phyloP scores from a whole-genome alignment of 805 yeast genomes.

The Priceomyces castillae region DNA sequence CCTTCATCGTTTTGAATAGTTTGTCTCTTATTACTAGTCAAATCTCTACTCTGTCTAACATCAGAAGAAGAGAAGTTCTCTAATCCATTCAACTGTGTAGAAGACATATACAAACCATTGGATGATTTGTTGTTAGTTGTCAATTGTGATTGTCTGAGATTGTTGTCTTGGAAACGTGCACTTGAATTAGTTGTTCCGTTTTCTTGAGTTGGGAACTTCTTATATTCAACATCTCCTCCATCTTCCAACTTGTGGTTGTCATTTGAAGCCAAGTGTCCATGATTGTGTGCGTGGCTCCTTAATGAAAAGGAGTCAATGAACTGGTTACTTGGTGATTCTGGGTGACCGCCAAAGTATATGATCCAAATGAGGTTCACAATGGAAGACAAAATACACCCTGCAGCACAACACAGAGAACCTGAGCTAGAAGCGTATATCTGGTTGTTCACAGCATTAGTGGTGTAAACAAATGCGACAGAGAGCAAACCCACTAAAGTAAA shows the following conservation, averaged over 20 bases:
- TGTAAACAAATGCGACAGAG: conserved; percentile 76
- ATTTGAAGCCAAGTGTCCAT: conserved; percentile 32
- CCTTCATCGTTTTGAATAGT: conserved; percentile 19
- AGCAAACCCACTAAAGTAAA: conserved; percentile 53
- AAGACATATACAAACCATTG: conserved; percentile 43
- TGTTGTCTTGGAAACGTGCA: conserved; percentile 27
- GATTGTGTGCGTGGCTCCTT: conserved; percentile 38
- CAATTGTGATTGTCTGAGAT: conserved; percentile 35
- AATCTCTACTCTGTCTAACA: conserved; percentile 29
- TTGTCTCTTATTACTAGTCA: conserved; percentile 25
- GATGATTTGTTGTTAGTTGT: conserved; percentile 29
- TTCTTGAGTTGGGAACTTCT: conserved; percentile 19
- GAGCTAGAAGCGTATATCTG: conserved; percentile 67
- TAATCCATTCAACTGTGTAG: conserved; percentile 58
- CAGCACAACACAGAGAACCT: conserved; percentile 80
- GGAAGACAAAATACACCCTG: conserved; percentile 82
- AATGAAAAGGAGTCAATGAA: conserved; percentile 81
- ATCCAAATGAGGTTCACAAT: conserved; percentile 85
- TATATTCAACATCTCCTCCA: conserved; percentile 25
- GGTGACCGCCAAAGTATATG: conserved; percentile 85
- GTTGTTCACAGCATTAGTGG: conserved; percentile 78
- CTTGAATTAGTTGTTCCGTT: conserved; percentile 9
- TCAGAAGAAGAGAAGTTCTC: conserved; percentile 49
- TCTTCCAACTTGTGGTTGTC: conserved; percentile 11
- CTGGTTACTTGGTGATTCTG: conserved; percentile 80